These are phyloP conservation scores for Mortierella alpina DNA, from an alignment of 192 early-diverging fungal species.

Conservation along the genomic window DNA sequence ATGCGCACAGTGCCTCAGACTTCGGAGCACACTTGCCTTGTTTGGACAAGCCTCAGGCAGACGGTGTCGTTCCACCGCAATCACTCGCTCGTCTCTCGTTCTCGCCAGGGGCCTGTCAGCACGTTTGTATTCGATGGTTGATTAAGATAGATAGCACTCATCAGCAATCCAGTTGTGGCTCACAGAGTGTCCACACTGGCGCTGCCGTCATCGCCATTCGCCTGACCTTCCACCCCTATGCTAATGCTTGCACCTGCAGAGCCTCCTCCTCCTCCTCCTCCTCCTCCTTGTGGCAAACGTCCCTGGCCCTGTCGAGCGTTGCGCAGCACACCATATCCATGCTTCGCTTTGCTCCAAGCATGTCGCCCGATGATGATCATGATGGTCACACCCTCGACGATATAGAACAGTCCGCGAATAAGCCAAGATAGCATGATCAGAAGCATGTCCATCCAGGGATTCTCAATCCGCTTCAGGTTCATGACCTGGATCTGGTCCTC, in stretches of 20 bases:
- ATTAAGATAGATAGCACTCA: too few species aligned
- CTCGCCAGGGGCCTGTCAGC: too few species aligned
- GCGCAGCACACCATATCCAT: conserved; percentile 31
- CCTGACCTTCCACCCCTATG: not conserved
- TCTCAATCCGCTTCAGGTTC: conserved; percentile 52
- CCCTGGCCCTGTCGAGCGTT: conserved; percentile 15
- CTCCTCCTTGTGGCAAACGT: not conserved
- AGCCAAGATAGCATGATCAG: conserved; percentile 53
- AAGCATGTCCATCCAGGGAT: conserved; percentile 54
- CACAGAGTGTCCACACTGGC: too few species aligned
- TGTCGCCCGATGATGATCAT: conserved; percentile 44
- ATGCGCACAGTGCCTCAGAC: too few species aligned
- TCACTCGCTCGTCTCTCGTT: not conserved
- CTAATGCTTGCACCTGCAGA: not conserved
- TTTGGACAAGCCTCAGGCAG: not conserved
- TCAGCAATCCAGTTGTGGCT: too few species aligned
- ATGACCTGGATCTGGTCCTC: conserved; percentile 52
- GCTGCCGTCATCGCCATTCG: not conserved
- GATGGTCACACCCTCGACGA: conserved; percentile 50
- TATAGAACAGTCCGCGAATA: conserved; percentile 46
- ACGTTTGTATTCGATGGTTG: too few species aligned
- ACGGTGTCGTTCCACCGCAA: not conserved
- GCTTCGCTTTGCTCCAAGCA: conserved; percentile 39
- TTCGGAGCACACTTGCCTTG: too few species aligned
- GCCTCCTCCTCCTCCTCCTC: not conserved